phyloP scores from a whole-genome alignment of 2,329 filamentous ascomycete species.

The Scedosporium dehoogii region DNA sequence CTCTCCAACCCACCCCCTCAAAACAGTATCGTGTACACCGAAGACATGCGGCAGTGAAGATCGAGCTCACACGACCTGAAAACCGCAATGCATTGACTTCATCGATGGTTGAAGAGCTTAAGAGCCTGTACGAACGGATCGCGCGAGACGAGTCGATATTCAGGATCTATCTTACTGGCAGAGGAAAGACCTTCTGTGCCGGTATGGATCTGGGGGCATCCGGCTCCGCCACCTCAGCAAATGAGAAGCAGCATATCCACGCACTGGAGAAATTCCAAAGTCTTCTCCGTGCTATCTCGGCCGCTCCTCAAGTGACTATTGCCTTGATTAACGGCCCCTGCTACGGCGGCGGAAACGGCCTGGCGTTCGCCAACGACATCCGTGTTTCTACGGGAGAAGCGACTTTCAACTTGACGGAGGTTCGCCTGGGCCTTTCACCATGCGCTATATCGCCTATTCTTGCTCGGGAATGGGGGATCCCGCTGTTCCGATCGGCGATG shows the following conservation, averaged over 20 bases:
- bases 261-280: slow-evolving; percentile 9
- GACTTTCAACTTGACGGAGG: slow-evolving; percentile 22
- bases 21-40: background rate
- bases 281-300: slow-evolving; percentile 24
- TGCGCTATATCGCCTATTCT: slow-evolving; percentile 25
- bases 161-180: slow-evolving; percentile 20
- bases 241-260: background rate
- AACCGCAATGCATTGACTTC: slow-evolving; percentile 26
- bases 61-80: slow-evolving; percentile 19
- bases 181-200: slow-evolving; percentile 25
- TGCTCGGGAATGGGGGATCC: slow-evolving; percentile 22
- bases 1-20: background rate
- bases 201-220: slow-evolving; percentile 20
- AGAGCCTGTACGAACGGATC: slow-evolving; percentile 13
- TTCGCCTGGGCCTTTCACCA: slow-evolving; percentile 21
- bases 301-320: slow-evolving; percentile 25
- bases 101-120: slow-evolving; percentile 21
- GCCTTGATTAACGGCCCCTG: slow-evolving; percentile 26
- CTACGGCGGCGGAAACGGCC: slow-evolving; percentile 27
- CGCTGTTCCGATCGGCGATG: slow-evolving; percentile 23
- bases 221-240: background rate
- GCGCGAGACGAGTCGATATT: slow-evolving; percentile 15
- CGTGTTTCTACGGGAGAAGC: slow-evolving; percentile 12
- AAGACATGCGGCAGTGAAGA: background rate
- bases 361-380: slow-evolving; percentile 29